Conservation (phyloP, 2,329 filamentous ascomycete species). For the Proliferodiscus dingleyae region DNA sequence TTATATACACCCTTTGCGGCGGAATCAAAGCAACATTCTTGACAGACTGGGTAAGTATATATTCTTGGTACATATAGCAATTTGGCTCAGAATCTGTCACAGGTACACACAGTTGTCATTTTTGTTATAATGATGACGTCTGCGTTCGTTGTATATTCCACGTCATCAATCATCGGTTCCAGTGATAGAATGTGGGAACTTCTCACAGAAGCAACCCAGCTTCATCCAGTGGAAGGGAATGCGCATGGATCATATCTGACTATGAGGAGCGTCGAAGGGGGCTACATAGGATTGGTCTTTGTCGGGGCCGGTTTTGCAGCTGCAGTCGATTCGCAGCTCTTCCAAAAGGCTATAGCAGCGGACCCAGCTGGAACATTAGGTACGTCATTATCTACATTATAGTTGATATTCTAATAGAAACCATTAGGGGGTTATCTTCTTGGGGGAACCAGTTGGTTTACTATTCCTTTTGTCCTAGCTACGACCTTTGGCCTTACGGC, state of each 20-base stretch:
- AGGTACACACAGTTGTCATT: slow-evolving; percentile 72
- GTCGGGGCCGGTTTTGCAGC: slow-evolving; percentile 67
- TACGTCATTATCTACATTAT: too few relatives aligned
- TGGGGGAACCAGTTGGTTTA: slow-evolving; percentile 81
- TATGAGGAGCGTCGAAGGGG: slow-evolving; percentile 73
- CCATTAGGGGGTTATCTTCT: slow-evolving; percentile 74
- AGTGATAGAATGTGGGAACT: slow-evolving; percentile 71
- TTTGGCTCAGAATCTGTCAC: slow-evolving; percentile 33
- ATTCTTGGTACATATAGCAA: too few relatives aligned
- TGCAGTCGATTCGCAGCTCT: slow-evolving; percentile 33
- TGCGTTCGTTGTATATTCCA: slow-evolving; percentile 67
- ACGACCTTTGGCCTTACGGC: slow-evolving; percentile 80
- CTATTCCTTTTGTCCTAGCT: slow-evolving; percentile 79
- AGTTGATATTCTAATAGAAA: too few relatives aligned
- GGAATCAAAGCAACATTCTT: slow-evolving; percentile 81
- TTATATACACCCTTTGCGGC: slow-evolving; percentile 67
- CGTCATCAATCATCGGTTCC: slow-evolving; percentile 64
- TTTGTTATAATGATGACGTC: slow-evolving; percentile 75
- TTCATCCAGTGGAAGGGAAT: slow-evolving; percentile 73
- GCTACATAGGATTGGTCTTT: slow-evolving; percentile 71
- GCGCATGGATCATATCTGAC: slow-evolving; percentile 75
- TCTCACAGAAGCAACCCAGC: slow-evolving; percentile 57
- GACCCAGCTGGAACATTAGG: slow-evolving; percentile 76
- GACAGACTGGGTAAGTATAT: slow-evolving; percentile 64
- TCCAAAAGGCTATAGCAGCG: slow-evolving; percentile 86